Percentiles rank a stretch among this genome's conserved stretches.
Conservation (phyloP, 208 protist genomes). For the Acanthamoeba triangularis region DNA sequence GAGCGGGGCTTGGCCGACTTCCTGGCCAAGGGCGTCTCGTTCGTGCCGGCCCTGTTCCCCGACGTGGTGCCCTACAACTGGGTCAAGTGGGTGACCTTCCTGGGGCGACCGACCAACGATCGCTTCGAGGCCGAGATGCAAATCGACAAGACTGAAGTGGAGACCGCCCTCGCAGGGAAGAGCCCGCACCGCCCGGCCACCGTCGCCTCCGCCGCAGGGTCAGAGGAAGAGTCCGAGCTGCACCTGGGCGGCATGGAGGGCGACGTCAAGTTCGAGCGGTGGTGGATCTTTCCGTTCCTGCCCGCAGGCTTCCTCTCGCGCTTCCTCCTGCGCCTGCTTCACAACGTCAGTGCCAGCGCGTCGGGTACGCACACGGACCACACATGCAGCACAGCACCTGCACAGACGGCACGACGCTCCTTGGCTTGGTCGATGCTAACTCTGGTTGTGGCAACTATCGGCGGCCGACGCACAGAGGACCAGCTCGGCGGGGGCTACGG, state of each 20-base stretch:
- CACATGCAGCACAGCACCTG: no score
- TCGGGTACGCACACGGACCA: neutral
- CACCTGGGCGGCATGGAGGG: slow-evolving; percentile 26
- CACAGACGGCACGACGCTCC: no score
- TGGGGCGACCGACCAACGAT: neutral
- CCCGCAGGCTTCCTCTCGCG: neutral
- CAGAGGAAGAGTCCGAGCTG: neutral
- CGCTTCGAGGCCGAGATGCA: slow-evolving; percentile 3
- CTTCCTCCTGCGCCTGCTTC: neutral
- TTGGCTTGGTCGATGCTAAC: no score
- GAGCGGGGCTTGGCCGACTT: neutral
- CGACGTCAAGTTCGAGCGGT: slow-evolving; percentile 47
- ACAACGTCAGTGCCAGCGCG: neutral
- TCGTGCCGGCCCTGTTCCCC: neutral
- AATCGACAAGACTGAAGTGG: neutral
- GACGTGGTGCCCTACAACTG: slow-evolving; percentile 9
- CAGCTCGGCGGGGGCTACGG: neutral
- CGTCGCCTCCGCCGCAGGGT: no score
- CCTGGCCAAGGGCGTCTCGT: neutral
- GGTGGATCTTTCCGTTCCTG: slow-evolving; percentile 45
- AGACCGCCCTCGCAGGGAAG: neutral
- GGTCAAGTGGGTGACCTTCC: slow-evolving; percentile 33
- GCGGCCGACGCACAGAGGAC: no score
- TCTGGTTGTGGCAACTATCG: no score
- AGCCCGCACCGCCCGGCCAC: no score